Percentiles rank a stretch among this genome's conserved stretches.
phyloP scores from a whole-genome alignment of 805 yeast genomes.

The Starmerella davenportii region DNA sequence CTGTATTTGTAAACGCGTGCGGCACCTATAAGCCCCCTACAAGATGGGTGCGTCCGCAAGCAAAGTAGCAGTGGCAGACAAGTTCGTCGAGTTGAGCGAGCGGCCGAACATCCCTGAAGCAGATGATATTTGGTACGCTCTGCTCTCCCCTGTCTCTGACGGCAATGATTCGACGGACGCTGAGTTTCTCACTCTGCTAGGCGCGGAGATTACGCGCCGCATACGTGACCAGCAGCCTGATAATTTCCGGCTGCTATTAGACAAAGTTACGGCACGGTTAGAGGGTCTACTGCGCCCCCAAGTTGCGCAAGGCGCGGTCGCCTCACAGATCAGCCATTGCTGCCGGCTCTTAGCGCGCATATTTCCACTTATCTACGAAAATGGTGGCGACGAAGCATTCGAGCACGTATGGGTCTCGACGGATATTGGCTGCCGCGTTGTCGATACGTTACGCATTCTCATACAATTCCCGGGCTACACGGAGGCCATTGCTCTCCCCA shows the following conservation, averaged over 20 bases:
- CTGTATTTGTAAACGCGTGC: too few species aligned
- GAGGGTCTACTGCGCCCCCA: constrained; percentile 13
- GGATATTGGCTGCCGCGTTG: constrained; percentile 17
- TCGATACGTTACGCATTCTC: constrained; percentile 28
- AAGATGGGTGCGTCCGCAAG: constrained; percentile 64
- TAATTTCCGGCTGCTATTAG: constrained; percentile 39
- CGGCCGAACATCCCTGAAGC: constrained; percentile 21
- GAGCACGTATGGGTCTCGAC: constrained; percentile 31
- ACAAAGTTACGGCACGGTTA: constrained; percentile 25
- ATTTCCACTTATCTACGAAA: constrained; percentile 52
- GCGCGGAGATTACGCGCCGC: constrained; percentile 38
- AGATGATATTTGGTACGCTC: constrained; percentile 23
- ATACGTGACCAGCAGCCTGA: constrained; percentile 40
- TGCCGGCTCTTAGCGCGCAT: constrained; percentile 45
- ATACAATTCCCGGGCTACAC: constrained; percentile 44
- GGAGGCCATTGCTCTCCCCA: constrained; percentile 18
- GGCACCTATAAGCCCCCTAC: too few species aligned
- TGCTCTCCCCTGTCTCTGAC: constrained; percentile 35
- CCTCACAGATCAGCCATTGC: constrained; percentile 36
- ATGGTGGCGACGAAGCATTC: constrained; percentile 3
- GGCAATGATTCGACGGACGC: constrained; percentile 28
- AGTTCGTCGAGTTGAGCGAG: constrained; percentile 34
- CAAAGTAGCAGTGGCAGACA: constrained; percentile 39
- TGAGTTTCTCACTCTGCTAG: constrained; percentile 31
- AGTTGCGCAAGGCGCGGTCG: constrained; percentile 17